These are phyloP conservation scores for Aspergillus fumigatiaffinis DNA, from an alignment of 2,329 filamentous ascomycete species.

Conservation along the genomic window DNA sequence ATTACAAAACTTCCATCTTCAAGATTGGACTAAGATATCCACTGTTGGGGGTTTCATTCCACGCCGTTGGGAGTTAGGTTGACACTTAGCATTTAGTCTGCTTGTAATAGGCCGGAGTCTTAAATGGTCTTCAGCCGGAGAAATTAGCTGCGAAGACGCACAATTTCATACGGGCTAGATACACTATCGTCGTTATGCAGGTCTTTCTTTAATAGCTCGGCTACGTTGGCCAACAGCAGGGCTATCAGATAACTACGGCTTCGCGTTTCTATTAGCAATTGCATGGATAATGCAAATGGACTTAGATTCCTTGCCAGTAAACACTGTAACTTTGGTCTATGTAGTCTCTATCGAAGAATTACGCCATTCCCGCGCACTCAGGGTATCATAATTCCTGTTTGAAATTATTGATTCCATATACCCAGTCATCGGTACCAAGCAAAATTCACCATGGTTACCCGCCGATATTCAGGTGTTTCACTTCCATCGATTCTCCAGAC, in stretches of 20 bases:
- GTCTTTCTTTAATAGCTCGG: neutral
- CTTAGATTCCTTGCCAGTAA: neutral
- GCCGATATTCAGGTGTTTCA: neutral
- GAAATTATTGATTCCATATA: neutral
- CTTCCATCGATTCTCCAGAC: neutral
- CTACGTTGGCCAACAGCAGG: neutral
- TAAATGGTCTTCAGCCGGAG: neutral
- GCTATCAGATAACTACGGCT: neutral
- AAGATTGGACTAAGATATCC: neutral
- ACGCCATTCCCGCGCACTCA: neutral
- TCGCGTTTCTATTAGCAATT: neutral
- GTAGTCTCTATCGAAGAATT: neutral
- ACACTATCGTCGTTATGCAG: neutral
- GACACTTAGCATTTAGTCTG: neutral
- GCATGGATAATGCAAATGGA: neutral
- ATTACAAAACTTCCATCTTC: neutral
- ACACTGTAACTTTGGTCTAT: neutral
- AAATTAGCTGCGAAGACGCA: neutral
- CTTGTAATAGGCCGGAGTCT: neutral
- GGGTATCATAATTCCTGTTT: neutral
- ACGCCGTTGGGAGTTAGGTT: slow-evolving; percentile 14
- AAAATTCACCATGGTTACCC: neutral
- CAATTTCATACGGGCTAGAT: neutral
- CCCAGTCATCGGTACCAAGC: neutral
- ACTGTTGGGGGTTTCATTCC: slow-evolving; percentile 19